A percentile compares a stretch with the other conserved stretches of the same genome.
Conservation (phyloP, 1,284 basidiomycete species). For the Tetrapyrgos nigripes region DNA sequence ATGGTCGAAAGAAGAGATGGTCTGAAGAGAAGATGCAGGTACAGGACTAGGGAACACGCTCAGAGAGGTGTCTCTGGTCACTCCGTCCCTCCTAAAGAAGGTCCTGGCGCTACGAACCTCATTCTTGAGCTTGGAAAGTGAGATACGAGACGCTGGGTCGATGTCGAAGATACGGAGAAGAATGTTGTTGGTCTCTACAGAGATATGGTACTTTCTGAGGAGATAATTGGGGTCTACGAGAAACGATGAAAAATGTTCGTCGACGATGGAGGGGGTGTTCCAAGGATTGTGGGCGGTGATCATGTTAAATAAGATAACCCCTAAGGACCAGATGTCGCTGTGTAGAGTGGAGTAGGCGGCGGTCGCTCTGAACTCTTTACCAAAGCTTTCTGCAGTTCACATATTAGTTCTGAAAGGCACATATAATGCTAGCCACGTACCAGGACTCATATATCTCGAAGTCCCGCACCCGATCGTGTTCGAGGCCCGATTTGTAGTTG, state of each 20-base stretch:
- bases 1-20: no score
- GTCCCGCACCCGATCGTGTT: slow-evolving; percentile 70
- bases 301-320: slow-evolving; percentile 73
- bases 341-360: slow-evolving; percentile 2
- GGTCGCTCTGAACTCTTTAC: background rate
- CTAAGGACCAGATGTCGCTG: slow-evolving; percentile 84
- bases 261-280: slow-evolving; percentile 62
- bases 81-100: background rate
- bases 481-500: slow-evolving; percentile 60
- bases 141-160: slow-evolving; percentile 42
- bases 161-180: slow-evolving; percentile 48
- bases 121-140: slow-evolving; percentile 8
- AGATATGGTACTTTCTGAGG: slow-evolving; percentile 20
- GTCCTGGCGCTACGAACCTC: no score
- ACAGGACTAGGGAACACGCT: no score
- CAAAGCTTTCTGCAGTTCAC: no score
- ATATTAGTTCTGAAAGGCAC: slow-evolving; percentile 9
- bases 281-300: slow-evolving; percentile 78
- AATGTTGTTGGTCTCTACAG: slow-evolving; percentile 44
- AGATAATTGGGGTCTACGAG: slow-evolving; percentile 61
- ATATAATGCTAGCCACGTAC: slow-evolving; percentile 36
- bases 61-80: no score
- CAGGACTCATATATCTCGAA: slow-evolving; percentile 68
- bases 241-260: slow-evolving; percentile 66
- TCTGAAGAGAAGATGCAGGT: no score